Evolutionary conservation across 305 asterid species (phyloP).

Genomic region (Fraxinus greggii): DNA sequence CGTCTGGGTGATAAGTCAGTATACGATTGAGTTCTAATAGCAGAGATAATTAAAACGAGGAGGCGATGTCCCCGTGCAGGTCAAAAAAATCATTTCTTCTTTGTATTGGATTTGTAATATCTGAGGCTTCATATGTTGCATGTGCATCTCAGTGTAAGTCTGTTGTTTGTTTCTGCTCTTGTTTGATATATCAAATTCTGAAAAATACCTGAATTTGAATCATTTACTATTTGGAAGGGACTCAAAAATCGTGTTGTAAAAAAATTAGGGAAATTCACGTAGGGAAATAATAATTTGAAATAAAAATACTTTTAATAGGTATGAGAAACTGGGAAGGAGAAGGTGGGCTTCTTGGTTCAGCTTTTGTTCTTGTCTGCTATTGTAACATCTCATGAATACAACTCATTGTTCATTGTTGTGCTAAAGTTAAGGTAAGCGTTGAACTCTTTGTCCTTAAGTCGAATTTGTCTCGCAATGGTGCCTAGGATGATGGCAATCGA

Average conservation of each 20-base stretch:
- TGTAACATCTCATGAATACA: background rate
- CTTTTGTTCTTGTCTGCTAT: background rate
- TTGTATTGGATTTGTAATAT: conserved; percentile 34
- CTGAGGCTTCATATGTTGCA: conserved; percentile 41
- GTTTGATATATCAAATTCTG: background rate
- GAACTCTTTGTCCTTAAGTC: no score
- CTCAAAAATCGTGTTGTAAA: background rate
- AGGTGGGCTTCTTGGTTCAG: background rate
- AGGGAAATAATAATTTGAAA: background rate
- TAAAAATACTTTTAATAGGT: background rate
- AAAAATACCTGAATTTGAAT: background rate
- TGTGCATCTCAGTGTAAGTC: conserved; percentile 49
- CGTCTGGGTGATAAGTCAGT: background rate
- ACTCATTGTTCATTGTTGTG: background rate
- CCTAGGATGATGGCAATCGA: no score
- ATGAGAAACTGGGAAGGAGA: background rate
- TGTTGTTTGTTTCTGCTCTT: conserved; percentile 8
- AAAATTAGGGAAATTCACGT: background rate
- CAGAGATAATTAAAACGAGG: background rate
- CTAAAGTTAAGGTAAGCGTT: background rate
- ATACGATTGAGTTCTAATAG: background rate
- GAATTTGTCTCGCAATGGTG: no score
- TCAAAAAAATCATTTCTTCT: conserved; percentile 44
- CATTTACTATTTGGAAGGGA: background rate
- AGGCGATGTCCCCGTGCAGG: conserved; percentile 34